Evolutionary conservation across 495 filamentous ascomycete genomes (phyloP).

Genomic region (Amorphotheca resinae): DNA sequence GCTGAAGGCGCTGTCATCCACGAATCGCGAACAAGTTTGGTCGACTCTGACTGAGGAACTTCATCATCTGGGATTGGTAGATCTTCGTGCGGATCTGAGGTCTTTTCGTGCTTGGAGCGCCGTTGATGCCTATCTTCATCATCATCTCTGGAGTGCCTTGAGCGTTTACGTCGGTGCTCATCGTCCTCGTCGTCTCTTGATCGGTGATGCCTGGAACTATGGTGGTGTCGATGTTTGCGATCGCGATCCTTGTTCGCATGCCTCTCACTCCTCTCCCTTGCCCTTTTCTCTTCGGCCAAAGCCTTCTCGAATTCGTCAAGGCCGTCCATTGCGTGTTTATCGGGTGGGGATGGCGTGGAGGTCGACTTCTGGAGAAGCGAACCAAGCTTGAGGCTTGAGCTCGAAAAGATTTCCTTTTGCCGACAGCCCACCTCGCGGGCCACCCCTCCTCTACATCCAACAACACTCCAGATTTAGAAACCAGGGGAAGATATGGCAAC

Average conservation of each 20-base stretch:
- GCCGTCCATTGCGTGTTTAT: conserved; percentile 18
- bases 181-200: conserved; percentile 25
- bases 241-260: conserved; percentile 33
- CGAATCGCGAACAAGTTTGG: conserved; percentile 49
- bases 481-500: conserved; percentile 11
- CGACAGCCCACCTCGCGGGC: conserved; percentile 12
- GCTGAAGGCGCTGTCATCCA: conserved; percentile 91
- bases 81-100: conserved; percentile 34
- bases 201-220: conserved; percentile 29
- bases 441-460: conserved; percentile 7
- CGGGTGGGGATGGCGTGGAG: neutral
- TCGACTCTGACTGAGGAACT: conserved; percentile 20
- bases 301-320: conserved; percentile 32
- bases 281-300: conserved; percentile 37
- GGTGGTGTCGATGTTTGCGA: conserved; percentile 26
- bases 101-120: conserved; percentile 27
- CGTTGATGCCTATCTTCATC: conserved; percentile 23
- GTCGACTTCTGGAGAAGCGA: conserved; percentile 8
- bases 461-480: conserved; percentile 1
- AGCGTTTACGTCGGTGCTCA: conserved; percentile 30
- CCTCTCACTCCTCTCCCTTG: conserved; percentile 32
- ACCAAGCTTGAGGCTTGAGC: conserved; percentile 23
- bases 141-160: conserved; percentile 29
- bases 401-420: conserved; percentile 18
- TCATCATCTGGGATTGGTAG: conserved; percentile 35